Conservation (phyloP, 129 eudicot genomes). For the Chrysanthemum makinoi region DNA sequence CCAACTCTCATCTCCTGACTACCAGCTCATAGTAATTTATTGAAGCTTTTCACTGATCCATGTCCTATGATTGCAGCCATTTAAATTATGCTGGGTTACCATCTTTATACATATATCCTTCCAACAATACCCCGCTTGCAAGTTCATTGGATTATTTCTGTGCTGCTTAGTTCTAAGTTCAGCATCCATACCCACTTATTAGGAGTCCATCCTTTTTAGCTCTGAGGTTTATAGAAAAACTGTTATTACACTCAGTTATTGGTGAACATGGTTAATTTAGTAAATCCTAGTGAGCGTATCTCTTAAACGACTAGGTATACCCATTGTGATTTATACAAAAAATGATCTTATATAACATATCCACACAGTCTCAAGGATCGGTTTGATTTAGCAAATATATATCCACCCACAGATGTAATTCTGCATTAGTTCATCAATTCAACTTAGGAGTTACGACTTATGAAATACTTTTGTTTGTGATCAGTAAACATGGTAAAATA, state of each 20-base stretch:
- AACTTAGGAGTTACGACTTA: not conserved
- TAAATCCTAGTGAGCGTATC: not conserved
- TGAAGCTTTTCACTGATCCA: too few relatives aligned
- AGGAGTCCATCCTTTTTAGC: slow-evolving; percentile 7
- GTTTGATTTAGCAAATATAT: slow-evolving; percentile 2
- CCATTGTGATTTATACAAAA: not conserved
- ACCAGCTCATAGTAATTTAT: too few relatives aligned
- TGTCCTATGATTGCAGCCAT: too few relatives aligned
- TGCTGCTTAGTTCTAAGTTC: slow-evolving; percentile 5
- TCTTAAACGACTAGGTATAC: not conserved
- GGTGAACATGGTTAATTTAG: slow-evolving; percentile 4
- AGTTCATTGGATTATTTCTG: not conserved
- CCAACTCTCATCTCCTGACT: too few relatives aligned
- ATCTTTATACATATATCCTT: too few relatives aligned
- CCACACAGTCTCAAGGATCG: not conserved
- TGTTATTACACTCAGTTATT: not conserved
- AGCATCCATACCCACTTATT: not conserved
- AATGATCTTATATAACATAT: slow-evolving; percentile 6
- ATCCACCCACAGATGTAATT: slow-evolving; percentile 5
- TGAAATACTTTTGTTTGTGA: slow-evolving; percentile 14
- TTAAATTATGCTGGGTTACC: too few relatives aligned
- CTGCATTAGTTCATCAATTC: slow-evolving; percentile 1
- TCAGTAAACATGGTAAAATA: slow-evolving; percentile 6
- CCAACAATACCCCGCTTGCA: too few relatives aligned
- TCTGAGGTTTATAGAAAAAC: not conserved